phyloP scores from a whole-genome alignment of 2,329 filamentous ascomycete species.

The Talaromyces amestolkiae region DNA sequence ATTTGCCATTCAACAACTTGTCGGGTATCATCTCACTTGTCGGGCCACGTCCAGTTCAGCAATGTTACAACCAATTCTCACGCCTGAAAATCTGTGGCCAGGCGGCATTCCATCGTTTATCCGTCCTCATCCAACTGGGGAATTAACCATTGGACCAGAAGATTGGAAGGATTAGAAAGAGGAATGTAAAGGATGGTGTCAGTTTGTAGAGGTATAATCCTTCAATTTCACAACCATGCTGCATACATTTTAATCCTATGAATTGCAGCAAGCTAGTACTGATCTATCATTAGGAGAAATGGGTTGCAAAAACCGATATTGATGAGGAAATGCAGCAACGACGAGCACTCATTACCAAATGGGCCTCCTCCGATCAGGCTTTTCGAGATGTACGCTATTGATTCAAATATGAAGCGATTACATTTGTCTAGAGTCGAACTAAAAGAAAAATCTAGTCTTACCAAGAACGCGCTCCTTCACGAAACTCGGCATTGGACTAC shows the following conservation, averaged over 20 bases:
- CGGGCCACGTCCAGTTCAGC: too few relatives aligned
- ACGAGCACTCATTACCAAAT: constrained; percentile 1
- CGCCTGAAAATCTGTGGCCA: neutral
- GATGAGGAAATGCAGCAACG: constrained; percentile 3
- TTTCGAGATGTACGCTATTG: constrained; percentile 5
- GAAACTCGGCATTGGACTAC: neutral
- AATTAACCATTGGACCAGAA: neutral
- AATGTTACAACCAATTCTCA: neutral
- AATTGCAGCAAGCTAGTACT: too few relatives aligned
- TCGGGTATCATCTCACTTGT: too few relatives aligned
- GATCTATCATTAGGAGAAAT: neutral
- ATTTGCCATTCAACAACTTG: too few relatives aligned
- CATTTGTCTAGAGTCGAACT: too few relatives aligned
- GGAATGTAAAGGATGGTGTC: neutral
- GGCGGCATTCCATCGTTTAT: neutral
- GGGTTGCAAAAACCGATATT: neutral
- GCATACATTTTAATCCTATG: too few relatives aligned
- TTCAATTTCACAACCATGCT: too few relatives aligned
- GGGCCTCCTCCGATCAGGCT: constrained; percentile 1
- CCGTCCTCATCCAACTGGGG: neutral
- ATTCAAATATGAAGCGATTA: too few relatives aligned
- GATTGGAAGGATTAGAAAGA: neutral
- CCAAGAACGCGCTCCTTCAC: neutral
- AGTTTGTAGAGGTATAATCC: neutral
- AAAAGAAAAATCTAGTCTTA: too few relatives aligned